A percentile compares a stretch with the other conserved stretches of the same genome.
Conservation (phyloP, 768 basidiomycete species). For the Trametes cubensis region DNA sequence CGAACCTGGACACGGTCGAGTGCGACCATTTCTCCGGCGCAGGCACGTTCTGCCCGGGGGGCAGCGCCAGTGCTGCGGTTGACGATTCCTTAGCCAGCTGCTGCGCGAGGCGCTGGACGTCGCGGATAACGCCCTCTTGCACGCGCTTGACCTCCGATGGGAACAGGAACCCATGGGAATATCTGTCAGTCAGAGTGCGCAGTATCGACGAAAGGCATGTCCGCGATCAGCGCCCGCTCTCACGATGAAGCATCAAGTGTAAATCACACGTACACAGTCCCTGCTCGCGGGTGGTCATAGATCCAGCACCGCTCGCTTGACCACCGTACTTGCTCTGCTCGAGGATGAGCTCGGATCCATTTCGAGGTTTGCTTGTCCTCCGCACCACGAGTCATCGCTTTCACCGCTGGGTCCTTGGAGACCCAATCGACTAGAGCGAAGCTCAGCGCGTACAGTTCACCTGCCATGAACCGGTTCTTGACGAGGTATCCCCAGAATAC, state of each 20-base stretch:
- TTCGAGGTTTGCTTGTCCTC: conserved; percentile 94
- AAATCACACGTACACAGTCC: conserved; percentile 74
- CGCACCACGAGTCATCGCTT: conserved; percentile 70
- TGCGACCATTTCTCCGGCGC: conserved; percentile 67
- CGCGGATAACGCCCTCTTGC: conserved; percentile 54
- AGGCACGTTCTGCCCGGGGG: conserved; percentile 34
- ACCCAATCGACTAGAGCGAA: conserved; percentile 89
- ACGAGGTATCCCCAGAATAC: conserved; percentile 92
- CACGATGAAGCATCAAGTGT: background rate
- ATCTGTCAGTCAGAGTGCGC: conserved; percentile 46
- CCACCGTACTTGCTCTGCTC: conserved; percentile 81
- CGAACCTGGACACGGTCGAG: conserved; percentile 88
- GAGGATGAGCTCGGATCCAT: conserved; percentile 90
- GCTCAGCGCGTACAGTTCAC: conserved; percentile 89
- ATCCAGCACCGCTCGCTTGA: conserved; percentile 94
- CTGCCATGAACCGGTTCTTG: conserved; percentile 93
- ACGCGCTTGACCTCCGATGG: conserved; percentile 83
- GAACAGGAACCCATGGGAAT: conserved; percentile 94
- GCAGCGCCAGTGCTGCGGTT: conserved; percentile 30
- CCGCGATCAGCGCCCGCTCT: background rate
- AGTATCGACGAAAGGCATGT: background rate
- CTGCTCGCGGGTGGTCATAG: conserved; percentile 94
- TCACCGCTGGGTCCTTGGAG: conserved; percentile 71
- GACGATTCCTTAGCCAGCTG: conserved; percentile 12
- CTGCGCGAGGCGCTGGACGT: conserved; percentile 44